Percentiles rank a stretch among this genome's conserved stretches.
Conservation (phyloP, 768 basidiomycete genomes). For the Amylocystis lapponica region DNA sequence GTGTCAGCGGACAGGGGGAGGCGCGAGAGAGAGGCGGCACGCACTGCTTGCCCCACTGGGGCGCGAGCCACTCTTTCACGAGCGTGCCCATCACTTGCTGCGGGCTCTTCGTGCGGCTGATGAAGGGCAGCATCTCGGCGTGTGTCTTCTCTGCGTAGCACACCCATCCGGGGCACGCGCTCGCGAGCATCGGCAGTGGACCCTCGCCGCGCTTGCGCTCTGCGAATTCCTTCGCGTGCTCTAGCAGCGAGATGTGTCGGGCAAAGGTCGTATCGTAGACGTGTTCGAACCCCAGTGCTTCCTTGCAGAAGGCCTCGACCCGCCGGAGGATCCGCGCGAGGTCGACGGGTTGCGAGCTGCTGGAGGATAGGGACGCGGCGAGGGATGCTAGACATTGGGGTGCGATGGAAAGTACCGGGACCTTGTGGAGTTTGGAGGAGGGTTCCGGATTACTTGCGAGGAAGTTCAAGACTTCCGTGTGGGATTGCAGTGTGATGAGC, state of each 20-base stretch:
- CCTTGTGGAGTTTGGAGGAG: conserved; percentile 36
- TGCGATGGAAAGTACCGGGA: conserved; percentile 80
- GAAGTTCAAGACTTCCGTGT: conserved; percentile 84
- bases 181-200: conserved; percentile 84
- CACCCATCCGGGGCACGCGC: conserved; percentile 98
- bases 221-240: conserved; percentile 75
- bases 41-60: conserved; percentile 61
- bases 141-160: conserved; percentile 99
- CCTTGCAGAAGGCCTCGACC: conserved; percentile 61
- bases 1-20: background rate
- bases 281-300: conserved; percentile 67
- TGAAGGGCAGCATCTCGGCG: conserved; percentile 87
- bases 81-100: conserved; percentile 93
- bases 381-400: conserved; percentile 85
- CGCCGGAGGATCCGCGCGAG: conserved; percentile 62
- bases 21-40: conserved; percentile 23
- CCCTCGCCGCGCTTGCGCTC: conserved; percentile 48
- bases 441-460: conserved; percentile 49
- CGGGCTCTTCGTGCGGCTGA: conserved; percentile 84
- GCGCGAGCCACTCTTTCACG: conserved; percentile 84
- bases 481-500: conserved; percentile 92
- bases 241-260: conserved; percentile 75
- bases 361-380: conserved; percentile 52
- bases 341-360: conserved; percentile 35
- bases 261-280: conserved; percentile 96